A percentile compares a stretch with the other conserved stretches of the same genome.
phyloP scores from a whole-genome alignment of 805 yeast genomes.

The Candida sakaeoensis region DNA sequence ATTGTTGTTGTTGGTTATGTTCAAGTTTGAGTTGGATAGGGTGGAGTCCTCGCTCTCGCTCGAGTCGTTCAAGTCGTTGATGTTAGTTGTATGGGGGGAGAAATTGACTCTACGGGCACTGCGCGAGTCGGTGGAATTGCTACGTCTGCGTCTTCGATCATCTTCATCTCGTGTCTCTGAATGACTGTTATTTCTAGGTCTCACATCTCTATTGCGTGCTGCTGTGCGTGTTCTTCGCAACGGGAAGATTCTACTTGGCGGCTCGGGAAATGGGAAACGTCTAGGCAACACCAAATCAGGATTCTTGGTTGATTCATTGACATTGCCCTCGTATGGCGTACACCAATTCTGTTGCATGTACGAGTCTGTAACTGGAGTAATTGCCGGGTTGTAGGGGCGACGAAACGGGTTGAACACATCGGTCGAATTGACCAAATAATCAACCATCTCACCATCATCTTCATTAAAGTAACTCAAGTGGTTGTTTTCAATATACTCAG shows the following conservation, averaged over 20 bases:
- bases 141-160: slow-evolving; percentile 1
- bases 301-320: slow-evolving; percentile 12
- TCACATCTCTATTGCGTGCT: slow-evolving; percentile 4
- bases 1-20: no score
- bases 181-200: slow-evolving; percentile 5
- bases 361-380: slow-evolving; percentile 39
- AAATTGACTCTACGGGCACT: slow-evolving; percentile 10
- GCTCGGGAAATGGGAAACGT: slow-evolving; percentile 24
- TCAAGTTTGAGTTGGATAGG: no score
- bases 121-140: slow-evolving; percentile 3
- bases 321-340: slow-evolving; percentile 14
- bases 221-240: slow-evolving; percentile 6
- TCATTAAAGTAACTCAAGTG: slow-evolving; percentile 16
- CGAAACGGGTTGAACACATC: slow-evolving; percentile 36
- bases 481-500: slow-evolving; percentile 13
- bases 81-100: slow-evolving; percentile 12
- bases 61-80: slow-evolving; percentile 10
- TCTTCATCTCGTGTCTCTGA: slow-evolving; percentile 1
- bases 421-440: slow-evolving; percentile 29
- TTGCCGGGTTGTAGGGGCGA: slow-evolving; percentile 30
- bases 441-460: slow-evolving; percentile 15
- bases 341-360: slow-evolving; percentile 34
- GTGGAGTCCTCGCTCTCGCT: no score
- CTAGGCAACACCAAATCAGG: slow-evolving; percentile 31
- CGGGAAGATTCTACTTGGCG: slow-evolving; percentile 9